Base-by-base conservation (phyloP, 2,329 filamentous ascomycete species). In the Xylaria sp. region DNA sequence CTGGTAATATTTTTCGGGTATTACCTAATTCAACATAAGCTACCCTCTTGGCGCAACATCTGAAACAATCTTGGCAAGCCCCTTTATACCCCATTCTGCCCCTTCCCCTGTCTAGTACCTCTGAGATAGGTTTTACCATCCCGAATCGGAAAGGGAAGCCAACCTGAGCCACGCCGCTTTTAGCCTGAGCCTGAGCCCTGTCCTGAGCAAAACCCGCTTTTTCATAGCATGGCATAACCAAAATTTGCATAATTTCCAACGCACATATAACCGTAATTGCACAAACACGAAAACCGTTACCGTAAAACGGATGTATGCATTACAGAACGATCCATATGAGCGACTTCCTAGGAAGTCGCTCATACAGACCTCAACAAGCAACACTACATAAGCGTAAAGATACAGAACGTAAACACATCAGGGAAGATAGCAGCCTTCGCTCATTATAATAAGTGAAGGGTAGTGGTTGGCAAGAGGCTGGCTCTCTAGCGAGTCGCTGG, bases 91-190 rank as follows among this genome's bases (percentile, higher is more conserved):
- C 21, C 32, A 35, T 35, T 35, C 6, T 35, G 10, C 32, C 32
- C 32, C 32, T 6, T 35, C 32, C 32, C 32, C 32, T 35, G 32
- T 35, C 32, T 6, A 35, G 32, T 10, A 35, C n/a, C n/a, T n/a
- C n/a, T 29, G 48, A 51, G 48, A 51, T 29, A 51, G 48, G 48
- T 51, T 51, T 53, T 51, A 66, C 63, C 63, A 66, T 66, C 63
- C 57, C 57, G 63, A 66, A 66, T 66, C 63, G 63, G 57, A 66
- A 66, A 21, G 37, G 57, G 57, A 66, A 61, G 2, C 57, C 48
- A 66, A 55, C 57, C 63, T 66, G 40, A 61, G 63, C 63, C 50
- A 61, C 44, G 59, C 44, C 64, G 42, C 47, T 50, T n/a, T n/a
- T n/a, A n/a, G n/a, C n/a, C n/a, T n/a, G n/a, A n/a, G n/a, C n/a